A percentile compares a stretch with the other conserved stretches of the same genome.
Evolutionary conservation across 805 yeast genomes (phyloP).

Genomic region (Hanseniaspora valbyensis): DNA sequence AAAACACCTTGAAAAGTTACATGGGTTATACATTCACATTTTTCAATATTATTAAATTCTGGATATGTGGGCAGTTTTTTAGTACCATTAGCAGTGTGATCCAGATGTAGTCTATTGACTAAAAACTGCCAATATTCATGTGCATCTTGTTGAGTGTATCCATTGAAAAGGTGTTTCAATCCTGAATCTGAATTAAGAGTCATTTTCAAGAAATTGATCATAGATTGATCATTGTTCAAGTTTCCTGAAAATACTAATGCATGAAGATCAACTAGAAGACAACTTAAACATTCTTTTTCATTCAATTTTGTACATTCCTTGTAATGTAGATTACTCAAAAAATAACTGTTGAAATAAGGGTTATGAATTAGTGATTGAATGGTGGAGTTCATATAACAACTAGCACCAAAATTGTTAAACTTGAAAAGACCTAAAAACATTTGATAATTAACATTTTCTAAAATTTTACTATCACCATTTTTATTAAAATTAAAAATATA

Average conservation of each 20-base stretch:
- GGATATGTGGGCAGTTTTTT: slow-evolving; percentile 16
- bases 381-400: slow-evolving; percentile 93
- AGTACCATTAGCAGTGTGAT: slow-evolving; percentile 20
- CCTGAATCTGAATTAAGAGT: slow-evolving; percentile 65
- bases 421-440: slow-evolving; percentile 20
- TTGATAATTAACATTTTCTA: slow-evolving; percentile 24
- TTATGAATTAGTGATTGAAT: slow-evolving; percentile 83
- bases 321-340: slow-evolving; percentile 38
- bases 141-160: slow-evolving; percentile 95
- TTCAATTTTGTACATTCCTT: slow-evolving; percentile 24
- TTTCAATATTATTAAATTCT: slow-evolving; percentile 13
- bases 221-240: slow-evolving; percentile 41
- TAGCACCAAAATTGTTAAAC: slow-evolving; percentile 55
- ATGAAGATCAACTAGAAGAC: slow-evolving; percentile 73
- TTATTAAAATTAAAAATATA: slow-evolving; percentile 53
- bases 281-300: slow-evolving; percentile 52
- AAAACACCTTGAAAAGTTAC: slow-evolving; percentile 72
- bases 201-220: slow-evolving; percentile 67
- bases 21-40: slow-evolving; percentile 74
- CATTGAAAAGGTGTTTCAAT: slow-evolving; percentile 60
- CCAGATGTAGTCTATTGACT: slow-evolving; percentile 66
- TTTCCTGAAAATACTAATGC: slow-evolving; percentile 44
- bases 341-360: slow-evolving; percentile 70
- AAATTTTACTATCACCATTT: slow-evolving; percentile 20
- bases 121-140: slow-evolving; percentile 95